phyloP scores from a whole-genome alignment of 352 stramenopile species.

The Stephanocyclus meneghinianus region DNA sequence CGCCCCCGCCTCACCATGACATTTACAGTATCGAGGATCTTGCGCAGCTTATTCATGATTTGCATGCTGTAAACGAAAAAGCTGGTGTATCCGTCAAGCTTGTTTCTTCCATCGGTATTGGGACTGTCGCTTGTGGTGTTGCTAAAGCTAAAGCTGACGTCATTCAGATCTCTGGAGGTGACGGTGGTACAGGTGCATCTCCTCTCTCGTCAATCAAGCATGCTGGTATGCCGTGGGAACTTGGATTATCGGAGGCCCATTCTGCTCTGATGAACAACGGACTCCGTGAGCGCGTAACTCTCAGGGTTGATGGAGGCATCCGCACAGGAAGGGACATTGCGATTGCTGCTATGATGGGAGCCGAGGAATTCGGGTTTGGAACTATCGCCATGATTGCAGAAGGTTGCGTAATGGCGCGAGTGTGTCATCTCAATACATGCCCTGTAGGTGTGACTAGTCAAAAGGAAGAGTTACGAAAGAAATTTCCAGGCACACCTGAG shows the following conservation, averaged over 20 bases:
- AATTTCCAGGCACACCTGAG: slow-evolving; percentile 87
- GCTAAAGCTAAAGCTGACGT: slow-evolving; percentile 88
- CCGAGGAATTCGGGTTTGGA: slow-evolving; percentile 87
- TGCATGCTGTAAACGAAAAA: slow-evolving; percentile 87
- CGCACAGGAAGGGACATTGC: slow-evolving; percentile 86
- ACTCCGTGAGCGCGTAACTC: slow-evolving; percentile 82
- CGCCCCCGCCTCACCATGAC: slow-evolving; percentile 88
- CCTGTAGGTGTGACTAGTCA: slow-evolving; percentile 86
- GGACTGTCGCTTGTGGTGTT: slow-evolving; percentile 87
- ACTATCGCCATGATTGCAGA: slow-evolving; percentile 89
- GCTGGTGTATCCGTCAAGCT: slow-evolving; percentile 88
- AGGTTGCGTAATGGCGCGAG: slow-evolving; percentile 88
- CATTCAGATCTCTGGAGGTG: slow-evolving; percentile 87
- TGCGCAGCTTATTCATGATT: slow-evolving; percentile 88
- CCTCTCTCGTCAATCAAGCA: slow-evolving; percentile 88
- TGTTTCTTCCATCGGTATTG: slow-evolving; percentile 87
- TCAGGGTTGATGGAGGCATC: slow-evolving; percentile 86
- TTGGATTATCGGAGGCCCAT: slow-evolving; percentile 86
- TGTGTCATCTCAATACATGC: slow-evolving; percentile 89
- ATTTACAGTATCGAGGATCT: slow-evolving; percentile 91
- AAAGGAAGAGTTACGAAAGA: slow-evolving; percentile 86
- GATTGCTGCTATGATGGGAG: slow-evolving; percentile 85
- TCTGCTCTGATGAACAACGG: slow-evolving; percentile 84
- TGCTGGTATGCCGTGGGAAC: slow-evolving; percentile 85
- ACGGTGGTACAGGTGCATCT: slow-evolving; percentile 86